Conservation (phyloP, 495 filamentous ascomycete genomes). For the Diplogelasinospora grovesii region DNA sequence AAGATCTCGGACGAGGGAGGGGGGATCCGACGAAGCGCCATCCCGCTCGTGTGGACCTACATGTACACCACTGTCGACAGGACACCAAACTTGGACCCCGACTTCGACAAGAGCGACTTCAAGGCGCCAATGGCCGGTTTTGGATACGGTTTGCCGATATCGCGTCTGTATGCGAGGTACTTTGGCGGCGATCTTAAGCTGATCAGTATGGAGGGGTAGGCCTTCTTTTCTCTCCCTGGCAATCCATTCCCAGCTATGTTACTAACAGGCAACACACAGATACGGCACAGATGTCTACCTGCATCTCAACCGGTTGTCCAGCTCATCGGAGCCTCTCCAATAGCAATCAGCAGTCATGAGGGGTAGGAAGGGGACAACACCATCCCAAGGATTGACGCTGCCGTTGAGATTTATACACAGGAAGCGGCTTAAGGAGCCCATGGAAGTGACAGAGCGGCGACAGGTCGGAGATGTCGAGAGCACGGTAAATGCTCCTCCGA, state of each 20-base stretch:
- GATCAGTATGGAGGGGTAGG: conserved; percentile 99
- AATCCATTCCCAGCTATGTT: not conserved
- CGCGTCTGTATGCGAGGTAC: conserved; percentile 88
- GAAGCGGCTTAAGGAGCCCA: conserved; percentile 48
- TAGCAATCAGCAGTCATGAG: conserved; percentile 98
- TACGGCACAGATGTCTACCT: conserved; percentile 99
- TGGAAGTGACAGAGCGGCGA: conserved; percentile 72
- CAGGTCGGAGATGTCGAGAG: conserved; percentile 82
- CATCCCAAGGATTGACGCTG: conserved; percentile 81
- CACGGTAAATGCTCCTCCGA: conserved; percentile 41
- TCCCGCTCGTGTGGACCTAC: conserved; percentile 97
- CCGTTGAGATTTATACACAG: conserved; percentile 50
- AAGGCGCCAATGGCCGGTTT: conserved; percentile 99
- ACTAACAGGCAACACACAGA: conserved; percentile 37
- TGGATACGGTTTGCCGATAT: conserved; percentile 91
- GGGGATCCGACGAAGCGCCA: conserved; percentile 82
- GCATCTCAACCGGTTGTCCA: conserved; percentile 90
- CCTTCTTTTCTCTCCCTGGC: conserved; percentile 8
- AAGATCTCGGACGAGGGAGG: conserved; percentile 96
- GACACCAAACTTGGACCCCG: conserved; percentile 88
- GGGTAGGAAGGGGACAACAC: conserved; percentile 38
- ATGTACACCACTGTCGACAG: conserved; percentile 99
- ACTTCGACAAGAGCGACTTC: conserved; percentile 99
- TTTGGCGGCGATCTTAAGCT: conserved; percentile 95
- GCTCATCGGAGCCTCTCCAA: conserved; percentile 93